Percentiles rank a stretch among this genome's conserved stretches.
These are phyloP conservation scores for Hirsutella thompsonii DNA, from an alignment of 2,329 filamentous ascomycete species.

Conservation along the genomic window DNA sequence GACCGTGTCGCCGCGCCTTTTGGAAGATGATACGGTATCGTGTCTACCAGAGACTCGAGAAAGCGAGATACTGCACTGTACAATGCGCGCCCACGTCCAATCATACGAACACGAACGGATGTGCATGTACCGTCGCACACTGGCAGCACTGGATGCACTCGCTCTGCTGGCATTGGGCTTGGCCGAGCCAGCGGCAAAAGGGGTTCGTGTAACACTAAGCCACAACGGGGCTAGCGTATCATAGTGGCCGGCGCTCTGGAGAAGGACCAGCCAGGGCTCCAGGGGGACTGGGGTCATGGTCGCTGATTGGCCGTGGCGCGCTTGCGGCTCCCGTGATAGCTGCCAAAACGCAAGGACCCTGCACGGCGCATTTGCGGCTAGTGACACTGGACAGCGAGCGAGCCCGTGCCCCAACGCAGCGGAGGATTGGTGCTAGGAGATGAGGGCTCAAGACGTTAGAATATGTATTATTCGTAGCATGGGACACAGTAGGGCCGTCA, in stretches of 20 bases:
- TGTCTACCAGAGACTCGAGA: too few species aligned
- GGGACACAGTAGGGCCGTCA: too few species aligned
- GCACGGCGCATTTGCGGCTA: not conserved
- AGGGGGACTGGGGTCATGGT: not conserved
- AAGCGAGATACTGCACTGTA: too few species aligned
- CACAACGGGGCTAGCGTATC: constrained; percentile 9
- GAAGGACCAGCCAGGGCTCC: constrained; percentile 14
- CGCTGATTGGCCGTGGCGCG: constrained; percentile 10
- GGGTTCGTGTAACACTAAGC: constrained; percentile 17
- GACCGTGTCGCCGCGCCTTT: too few species aligned
- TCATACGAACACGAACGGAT: not conserved
- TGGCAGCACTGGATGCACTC: not conserved
- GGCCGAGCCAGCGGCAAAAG: constrained; percentile 16
- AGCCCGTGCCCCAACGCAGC: not conserved
- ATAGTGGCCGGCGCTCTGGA: constrained; percentile 9
- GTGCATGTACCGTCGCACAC: not conserved
- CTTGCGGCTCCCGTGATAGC: not conserved
- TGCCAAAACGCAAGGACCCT: constrained; percentile 1
- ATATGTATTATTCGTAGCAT: too few species aligned
- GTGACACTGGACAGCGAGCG: not conserved
- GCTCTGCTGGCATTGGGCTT: constrained; percentile 9
- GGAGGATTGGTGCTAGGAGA: not conserved
- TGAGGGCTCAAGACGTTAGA: too few species aligned
- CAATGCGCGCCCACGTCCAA: not conserved
- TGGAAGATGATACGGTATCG: too few species aligned